Evolutionary conservation across 208 protist species (phyloP).

Genomic region (Leishmania amazonensis): DNA sequence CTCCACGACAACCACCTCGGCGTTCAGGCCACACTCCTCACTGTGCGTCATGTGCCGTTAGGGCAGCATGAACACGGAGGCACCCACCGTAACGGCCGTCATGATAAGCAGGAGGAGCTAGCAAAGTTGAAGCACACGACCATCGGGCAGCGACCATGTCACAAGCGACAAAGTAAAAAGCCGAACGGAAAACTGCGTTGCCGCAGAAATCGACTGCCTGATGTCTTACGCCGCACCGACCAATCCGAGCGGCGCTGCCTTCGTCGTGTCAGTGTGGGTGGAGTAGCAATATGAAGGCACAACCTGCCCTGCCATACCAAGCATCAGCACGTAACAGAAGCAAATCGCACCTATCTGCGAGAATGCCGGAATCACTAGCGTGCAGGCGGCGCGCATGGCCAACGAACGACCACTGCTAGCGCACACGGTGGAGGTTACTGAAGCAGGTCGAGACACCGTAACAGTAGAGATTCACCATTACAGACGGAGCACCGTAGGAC

Average conservation of each 20-base stretch:
- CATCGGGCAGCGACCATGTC: conserved; percentile 51
- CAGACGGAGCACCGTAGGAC: too few relatives aligned
- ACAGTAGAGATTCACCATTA: too few relatives aligned
- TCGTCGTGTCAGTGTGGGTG: conserved; percentile 49
- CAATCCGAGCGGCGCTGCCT: conserved; percentile 41
- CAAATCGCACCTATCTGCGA: conserved; percentile 14
- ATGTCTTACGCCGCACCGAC: conserved; percentile 59
- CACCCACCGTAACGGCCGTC: conserved; percentile 14
- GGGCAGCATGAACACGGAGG: conserved; percentile 22
- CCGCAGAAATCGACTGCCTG: conserved; percentile 44
- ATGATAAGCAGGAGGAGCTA: conserved; percentile 64
- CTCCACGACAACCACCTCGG: not conserved
- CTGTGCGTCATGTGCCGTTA: conserved; percentile 12
- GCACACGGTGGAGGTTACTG: too few relatives aligned
- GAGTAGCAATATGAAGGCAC: conserved; percentile 48
- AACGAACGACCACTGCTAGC: too few relatives aligned
- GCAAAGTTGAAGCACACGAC: conserved; percentile 52
- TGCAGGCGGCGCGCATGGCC: not conserved
- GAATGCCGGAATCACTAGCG: conserved; percentile 23
- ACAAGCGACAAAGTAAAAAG: conserved; percentile 48
- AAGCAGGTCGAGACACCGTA: too few relatives aligned
- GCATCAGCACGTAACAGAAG: conserved; percentile 39
- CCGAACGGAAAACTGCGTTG: conserved; percentile 59
- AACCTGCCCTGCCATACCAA: conserved; percentile 41
- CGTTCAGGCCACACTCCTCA: conserved; percentile 13